Percentiles rank a stretch among this genome's conserved stretches.
These are phyloP conservation scores for Craspedostauros australis DNA, from an alignment of 108 stramenopile species.

Conservation along the genomic window DNA sequence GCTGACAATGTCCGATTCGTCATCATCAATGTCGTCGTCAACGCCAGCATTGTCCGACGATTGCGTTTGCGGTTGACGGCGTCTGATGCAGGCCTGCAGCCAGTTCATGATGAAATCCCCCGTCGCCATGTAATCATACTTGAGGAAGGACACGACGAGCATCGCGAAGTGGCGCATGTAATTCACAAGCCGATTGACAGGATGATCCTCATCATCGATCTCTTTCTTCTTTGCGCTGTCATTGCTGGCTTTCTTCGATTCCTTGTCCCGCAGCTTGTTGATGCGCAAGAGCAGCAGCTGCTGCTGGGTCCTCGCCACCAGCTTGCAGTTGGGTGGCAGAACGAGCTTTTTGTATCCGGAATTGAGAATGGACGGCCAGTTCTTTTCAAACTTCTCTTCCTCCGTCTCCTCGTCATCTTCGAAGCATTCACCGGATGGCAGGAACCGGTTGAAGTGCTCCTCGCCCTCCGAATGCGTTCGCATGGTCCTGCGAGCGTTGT, in stretches of 20 bases:
- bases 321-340: slow-evolving; percentile 66
- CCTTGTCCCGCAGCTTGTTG: neutral
- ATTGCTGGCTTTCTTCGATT: neutral
- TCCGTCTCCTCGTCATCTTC: slow-evolving; percentile 44
- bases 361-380: slow-evolving; percentile 43
- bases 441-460: too few relatives aligned
- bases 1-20: slow-evolving; percentile 8
- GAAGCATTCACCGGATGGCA: slow-evolving; percentile 9
- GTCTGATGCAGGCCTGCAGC: slow-evolving; percentile 25
- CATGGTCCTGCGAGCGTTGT: too few relatives aligned
- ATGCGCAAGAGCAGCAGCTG: neutral
- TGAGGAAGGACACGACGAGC: slow-evolving; percentile 25
- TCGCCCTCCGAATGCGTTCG: slow-evolving; percentile 4
- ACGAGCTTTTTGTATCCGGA: slow-evolving; percentile 48
- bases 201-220: slow-evolving; percentile 17
- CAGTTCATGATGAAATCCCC: slow-evolving; percentile 36
- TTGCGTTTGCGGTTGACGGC: neutral
- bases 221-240: slow-evolving; percentile 2
- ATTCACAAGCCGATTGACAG: slow-evolving; percentile 20
- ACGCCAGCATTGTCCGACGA: neutral
- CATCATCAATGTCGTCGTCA: slow-evolving; percentile 24
- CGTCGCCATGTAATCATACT: slow-evolving; percentile 34
- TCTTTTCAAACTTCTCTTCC: slow-evolving; percentile 61
- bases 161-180: slow-evolving; percentile 29
- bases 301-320: slow-evolving; percentile 31